Base-by-base conservation (phyloP, 768 basidiomycete genomes). In the Cystobasidium onofrii region DNA sequence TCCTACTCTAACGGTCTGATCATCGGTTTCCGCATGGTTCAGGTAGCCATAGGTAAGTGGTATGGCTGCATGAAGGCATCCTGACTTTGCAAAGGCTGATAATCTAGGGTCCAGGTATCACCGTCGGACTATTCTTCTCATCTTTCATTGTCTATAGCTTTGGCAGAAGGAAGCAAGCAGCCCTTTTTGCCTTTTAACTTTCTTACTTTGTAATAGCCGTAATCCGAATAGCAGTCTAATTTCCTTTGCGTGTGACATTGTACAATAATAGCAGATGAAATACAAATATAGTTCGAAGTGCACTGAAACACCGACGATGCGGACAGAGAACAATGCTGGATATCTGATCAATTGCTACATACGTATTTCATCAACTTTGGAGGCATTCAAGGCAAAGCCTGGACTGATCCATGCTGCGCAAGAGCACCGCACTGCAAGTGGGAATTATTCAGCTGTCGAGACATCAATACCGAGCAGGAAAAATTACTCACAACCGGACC, bases 401-500 rank as follows among this genome's bases (percentile, higher is more conserved):
- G 78, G 78, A 36, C 74, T 73, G 25, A 78, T 77, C 78, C 78
- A 78, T 0, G 76, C 76, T 0, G 77, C 78, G 65, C 76, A 78
- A 0, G 76, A 77, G 69, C 78, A 78, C 36, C 76, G 73, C 73
- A 75, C 69, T 71, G 69, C 2, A 39, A 39, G 15, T n/a, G n/a
- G n/a, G n/a, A n/a, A n/a, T n/a, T n/a, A n/a, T n/a, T n/a, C n/a
- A n/a, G n/a, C n/a, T n/a, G n/a, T n/a, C n/a, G n/a, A n/a, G n/a
- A n/a, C n/a, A n/a, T n/a, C n/a, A n/a, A n/a, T n/a, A n/a, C n/a
- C n/a, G n/a, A n/a, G n/a, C n/a, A n/a, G n/a, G n/a, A n/a, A n/a
- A n/a, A 39, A 39, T 43, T 34, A 76, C 34, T 62, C 20, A 64
- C 52, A 57, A 0, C 95, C 95, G 3, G 93, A 92, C 96, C 96